Conservation (phyloP, 1,284 basidiomycete genomes). For the Pseudozyma hubeiensis region DNA sequence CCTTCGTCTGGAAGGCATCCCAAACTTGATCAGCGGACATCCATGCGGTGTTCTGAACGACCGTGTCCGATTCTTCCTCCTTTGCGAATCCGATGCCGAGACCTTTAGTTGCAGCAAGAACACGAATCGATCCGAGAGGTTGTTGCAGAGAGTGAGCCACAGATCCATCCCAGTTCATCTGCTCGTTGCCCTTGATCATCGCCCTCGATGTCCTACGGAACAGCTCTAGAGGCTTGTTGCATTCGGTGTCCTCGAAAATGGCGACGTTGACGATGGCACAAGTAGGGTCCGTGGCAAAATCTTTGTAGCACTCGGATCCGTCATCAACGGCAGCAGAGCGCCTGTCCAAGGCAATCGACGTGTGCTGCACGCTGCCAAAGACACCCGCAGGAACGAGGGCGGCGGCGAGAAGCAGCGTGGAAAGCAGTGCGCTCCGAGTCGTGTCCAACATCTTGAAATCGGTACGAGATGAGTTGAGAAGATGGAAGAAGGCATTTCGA, state of each 20-base stretch:
- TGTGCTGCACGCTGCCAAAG: constrained; percentile 12
- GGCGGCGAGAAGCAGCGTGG: constrained; percentile 10
- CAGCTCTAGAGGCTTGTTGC: constrained; percentile 19
- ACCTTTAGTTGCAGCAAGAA: constrained; percentile 24
- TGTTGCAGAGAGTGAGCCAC: constrained; percentile 15
- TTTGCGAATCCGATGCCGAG: constrained; percentile 37
- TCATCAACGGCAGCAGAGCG: constrained; percentile 1
- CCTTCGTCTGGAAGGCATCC: constrained; percentile 17
- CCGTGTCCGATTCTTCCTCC: constrained; percentile 26
- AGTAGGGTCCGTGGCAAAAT: constrained; percentile 20
- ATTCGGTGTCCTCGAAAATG: constrained; percentile 27
- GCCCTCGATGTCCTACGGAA: background rate
- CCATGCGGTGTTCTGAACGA: constrained; percentile 38
- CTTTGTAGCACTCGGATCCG: constrained; percentile 20
- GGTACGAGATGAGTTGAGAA: background rate
- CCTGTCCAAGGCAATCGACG: constrained; percentile 18
- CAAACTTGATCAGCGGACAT: constrained; percentile 18
- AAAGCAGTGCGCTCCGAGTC: constrained; percentile 7
- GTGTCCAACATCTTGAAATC: constrained; percentile 11
- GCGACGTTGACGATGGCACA: constrained; percentile 33
- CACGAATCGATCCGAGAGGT: constrained; percentile 26
- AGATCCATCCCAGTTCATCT: constrained; percentile 33
- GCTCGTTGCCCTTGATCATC: constrained; percentile 23
- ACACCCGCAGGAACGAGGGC: constrained; percentile 8
- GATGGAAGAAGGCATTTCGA: background rate